Base-by-base conservation (phyloP, 768 basidiomycete genomes). In the Cystoderma amianthinum region DNA sequence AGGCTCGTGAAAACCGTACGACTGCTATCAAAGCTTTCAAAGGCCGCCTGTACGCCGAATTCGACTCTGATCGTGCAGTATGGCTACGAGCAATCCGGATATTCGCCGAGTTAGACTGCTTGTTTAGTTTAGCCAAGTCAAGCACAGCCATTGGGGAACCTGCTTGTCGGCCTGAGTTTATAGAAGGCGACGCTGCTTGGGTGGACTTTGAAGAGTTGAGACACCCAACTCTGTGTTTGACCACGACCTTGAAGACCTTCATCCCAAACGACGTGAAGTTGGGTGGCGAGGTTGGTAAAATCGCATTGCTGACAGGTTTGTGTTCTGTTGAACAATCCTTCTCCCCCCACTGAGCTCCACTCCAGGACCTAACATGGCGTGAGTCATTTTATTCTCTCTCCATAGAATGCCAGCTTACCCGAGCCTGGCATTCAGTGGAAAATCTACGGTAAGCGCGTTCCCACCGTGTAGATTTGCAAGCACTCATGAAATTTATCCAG, bases 31-130 rank as follows among this genome's bases (percentile, higher is more conserved):
- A 85, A 57, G 73, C 78, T 7, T 99, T 97, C 68, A 88, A 84
- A 56, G 74, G 68, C 54, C 76, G 82, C 28, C 65, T 94, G 13
- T 95, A 73, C 51, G 74, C 68, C 20, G 87, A 91, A 60, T 93
- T 94, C 51, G 88, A 91, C 56, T 61, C 72, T 3, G 88, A 94
- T 54, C 80, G 88, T 33, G 69, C 75, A 11, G 62, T 84, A 12
- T 95, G 90, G 89, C 62, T 93, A 53, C 78, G 82, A n/a, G 79
- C 83, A 9, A 72, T 93, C 47, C 79, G 89, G 25, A 81, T 90
- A 12, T 74, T 95, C 38, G 85, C 96, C 5, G 94, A 99, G 63
- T 71, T 99, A n/a, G 96, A 99, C 59, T 99, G 96, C 59, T 65
- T 99, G 16, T 80, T 95, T 58, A 90, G 89, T 49, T 64, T 98